These are phyloP conservation scores for Clathrospora elynae DNA, from an alignment of 2,329 filamentous ascomycete species.

Conservation along the genomic window DNA sequence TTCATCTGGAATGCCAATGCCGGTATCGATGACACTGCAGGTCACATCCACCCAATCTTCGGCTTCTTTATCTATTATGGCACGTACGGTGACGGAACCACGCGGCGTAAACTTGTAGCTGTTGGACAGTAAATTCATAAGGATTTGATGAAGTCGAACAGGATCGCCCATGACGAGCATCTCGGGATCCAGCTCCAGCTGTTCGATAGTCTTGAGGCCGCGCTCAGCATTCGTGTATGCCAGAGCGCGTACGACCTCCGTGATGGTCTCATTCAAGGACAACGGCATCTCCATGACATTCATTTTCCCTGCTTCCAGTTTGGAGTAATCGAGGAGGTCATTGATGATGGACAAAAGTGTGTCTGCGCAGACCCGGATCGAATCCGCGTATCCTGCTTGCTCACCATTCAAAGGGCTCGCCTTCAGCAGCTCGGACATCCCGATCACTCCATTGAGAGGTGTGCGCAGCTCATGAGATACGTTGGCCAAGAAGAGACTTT, in stretches of 20 bases:
- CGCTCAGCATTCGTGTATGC: slow-evolving; percentile 67
- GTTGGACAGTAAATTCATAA: slow-evolving; percentile 86
- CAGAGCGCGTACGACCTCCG: slow-evolving; percentile 66
- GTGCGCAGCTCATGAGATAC: slow-evolving; percentile 64
- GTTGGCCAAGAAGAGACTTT: slow-evolving; percentile 72
- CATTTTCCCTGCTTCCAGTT: slow-evolving; percentile 61
- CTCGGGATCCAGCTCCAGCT: slow-evolving; percentile 60
- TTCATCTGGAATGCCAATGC: slow-evolving; percentile 85
- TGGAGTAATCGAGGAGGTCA: slow-evolving; percentile 59
- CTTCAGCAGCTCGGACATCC: slow-evolving; percentile 66
- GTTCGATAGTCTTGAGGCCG: slow-evolving; percentile 63
- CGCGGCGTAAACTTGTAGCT: slow-evolving; percentile 92
- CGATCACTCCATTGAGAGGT: slow-evolving; percentile 60
- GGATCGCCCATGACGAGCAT: slow-evolving; percentile 59
- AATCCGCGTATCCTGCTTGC: slow-evolving; percentile 67
- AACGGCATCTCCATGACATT: slow-evolving; percentile 64
- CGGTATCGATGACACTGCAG: slow-evolving; percentile 87
- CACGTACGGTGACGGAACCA: slow-evolving; percentile 83
- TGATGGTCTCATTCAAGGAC: slow-evolving; percentile 63
- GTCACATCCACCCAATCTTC: slow-evolving; percentile 73
- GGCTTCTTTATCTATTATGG: slow-evolving; percentile 72
- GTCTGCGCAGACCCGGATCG: slow-evolving; percentile 67
- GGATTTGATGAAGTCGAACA: slow-evolving; percentile 57
- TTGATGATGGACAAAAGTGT: slow-evolving; percentile 60
- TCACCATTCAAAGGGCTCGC: slow-evolving; percentile 61